Evolutionary conservation across 306 rosid genomes (phyloP), one percentile per base, ranked within the genome.

Genomic region (Lathyrus aphaca): DNA sequence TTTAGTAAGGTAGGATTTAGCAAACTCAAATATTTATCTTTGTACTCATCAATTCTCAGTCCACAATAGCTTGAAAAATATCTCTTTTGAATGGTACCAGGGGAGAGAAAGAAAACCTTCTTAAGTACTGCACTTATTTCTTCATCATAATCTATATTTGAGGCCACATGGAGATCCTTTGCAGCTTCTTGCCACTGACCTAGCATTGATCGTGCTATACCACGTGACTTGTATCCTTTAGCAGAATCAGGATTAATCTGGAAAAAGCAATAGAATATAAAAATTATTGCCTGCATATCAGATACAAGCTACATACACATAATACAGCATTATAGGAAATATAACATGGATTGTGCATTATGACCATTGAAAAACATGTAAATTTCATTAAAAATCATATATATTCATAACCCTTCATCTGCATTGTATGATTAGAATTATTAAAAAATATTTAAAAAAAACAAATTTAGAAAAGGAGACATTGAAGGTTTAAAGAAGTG

Each of bases 161-260:
- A 91, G 32, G 97, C 96, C 84, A 86, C 72, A 17, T 91, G 97
- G 74, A 91, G 97, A 82, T 91, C 97, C 82, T 91, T 88, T 10
- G 91, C 97, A 49, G 97, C 88, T 66, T 86, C 93, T 71, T 85
- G 91, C 97, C 97, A 91, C 17, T 82, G 89, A 57, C 97, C 97
- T 45, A 91, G 89, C 96, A 91, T 70, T 45, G 97, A 64, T 11
- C 74, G 83, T 16, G 97, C 97, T 5, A 91, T 79, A 60, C 97
- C 97, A 27, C 97, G 96, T 8, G 97, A 77, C 81, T 91, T 91
- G 81, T 91, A 85, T 43, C 97, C 97, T 84, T 89, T 91, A 19
- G 97, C 97, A 53, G 97, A 91, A 83, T 91, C 97, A 1, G 97
- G 97, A 81, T 91, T 91, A 60, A 91, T 91, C 96, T 91, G 84